Conservation (phyloP, 306 rosid species). For the Cercis canadensis region DNA sequence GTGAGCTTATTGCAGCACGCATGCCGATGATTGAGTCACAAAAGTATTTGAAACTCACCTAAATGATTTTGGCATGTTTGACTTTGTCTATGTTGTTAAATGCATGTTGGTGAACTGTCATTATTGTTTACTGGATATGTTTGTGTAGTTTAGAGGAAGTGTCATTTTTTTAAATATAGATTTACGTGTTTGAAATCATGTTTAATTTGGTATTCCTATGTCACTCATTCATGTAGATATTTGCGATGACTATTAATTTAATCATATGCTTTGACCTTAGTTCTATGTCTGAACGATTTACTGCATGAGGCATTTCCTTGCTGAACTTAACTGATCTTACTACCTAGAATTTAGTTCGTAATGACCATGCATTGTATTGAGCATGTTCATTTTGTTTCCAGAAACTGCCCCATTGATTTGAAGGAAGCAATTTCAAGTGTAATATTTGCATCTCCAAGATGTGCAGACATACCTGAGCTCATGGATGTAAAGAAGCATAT, state of each 20-base stretch:
- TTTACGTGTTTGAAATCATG: conserved; percentile 1
- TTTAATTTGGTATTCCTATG: conserved; percentile 4
- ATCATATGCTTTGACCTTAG: conserved; percentile 26
- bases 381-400: conserved; percentile 40
- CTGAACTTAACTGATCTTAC: conserved; percentile 22
- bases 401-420: conserved; percentile 88
- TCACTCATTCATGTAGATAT: conserved; percentile 8
- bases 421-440: conserved; percentile 94
- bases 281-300: conserved; percentile 19
- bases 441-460: conserved; percentile 90
- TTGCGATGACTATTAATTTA: neutral
- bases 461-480: conserved; percentile 89
- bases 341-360: conserved; percentile 6
- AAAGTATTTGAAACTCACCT: conserved; percentile 60
- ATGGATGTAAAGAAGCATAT: conserved; percentile 78
- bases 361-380: conserved; percentile 30
- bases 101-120: neutral
- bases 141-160: neutral
- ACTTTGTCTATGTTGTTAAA: conserved; percentile 13
- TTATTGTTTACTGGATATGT: neutral
- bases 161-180: neutral
- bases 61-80: conserved; percentile 1
- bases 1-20: conserved; percentile 89
- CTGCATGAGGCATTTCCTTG: neutral
- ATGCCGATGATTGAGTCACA: conserved; percentile 90